These are phyloP conservation scores for Claviceps africana DNA, from an alignment of 2,329 filamentous ascomycete species.

Conservation along the genomic window DNA sequence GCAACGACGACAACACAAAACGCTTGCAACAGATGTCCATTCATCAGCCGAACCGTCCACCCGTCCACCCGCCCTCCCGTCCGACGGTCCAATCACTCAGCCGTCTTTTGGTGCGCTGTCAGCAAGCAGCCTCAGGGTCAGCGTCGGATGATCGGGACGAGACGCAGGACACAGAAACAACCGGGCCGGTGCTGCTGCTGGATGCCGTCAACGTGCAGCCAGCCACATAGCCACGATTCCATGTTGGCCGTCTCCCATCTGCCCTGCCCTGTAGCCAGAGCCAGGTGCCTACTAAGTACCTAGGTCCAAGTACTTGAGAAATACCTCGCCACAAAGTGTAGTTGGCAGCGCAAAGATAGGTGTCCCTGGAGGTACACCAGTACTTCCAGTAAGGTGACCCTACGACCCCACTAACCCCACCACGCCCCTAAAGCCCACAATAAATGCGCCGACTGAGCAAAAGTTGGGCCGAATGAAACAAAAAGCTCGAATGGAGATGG, in stretches of 20 bases:
- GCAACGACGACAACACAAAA: neutral
- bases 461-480: neutral
- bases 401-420: no score
- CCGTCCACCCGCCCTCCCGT: neutral
- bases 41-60: neutral
- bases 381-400: no score
- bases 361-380: no score
- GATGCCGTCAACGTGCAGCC: constrained; percentile 15
- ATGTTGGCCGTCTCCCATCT: neutral
- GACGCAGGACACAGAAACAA: neutral
- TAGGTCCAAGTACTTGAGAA: no score
- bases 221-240: neutral
- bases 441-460: neutral
- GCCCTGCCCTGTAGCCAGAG: no score
- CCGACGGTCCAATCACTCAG: neutral
- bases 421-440: neutral
- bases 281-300: no score
- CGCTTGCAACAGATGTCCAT: neutral
- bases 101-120: neutral
- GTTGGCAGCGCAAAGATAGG: no score
- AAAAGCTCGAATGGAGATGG: neutral
- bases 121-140: neutral
- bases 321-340: no score
- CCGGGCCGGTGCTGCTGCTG: constrained; percentile 3
- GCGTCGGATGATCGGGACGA: constrained; percentile 9